Conservation (phyloP, 139 green algal species). For the Micractinium conductrix region DNA sequence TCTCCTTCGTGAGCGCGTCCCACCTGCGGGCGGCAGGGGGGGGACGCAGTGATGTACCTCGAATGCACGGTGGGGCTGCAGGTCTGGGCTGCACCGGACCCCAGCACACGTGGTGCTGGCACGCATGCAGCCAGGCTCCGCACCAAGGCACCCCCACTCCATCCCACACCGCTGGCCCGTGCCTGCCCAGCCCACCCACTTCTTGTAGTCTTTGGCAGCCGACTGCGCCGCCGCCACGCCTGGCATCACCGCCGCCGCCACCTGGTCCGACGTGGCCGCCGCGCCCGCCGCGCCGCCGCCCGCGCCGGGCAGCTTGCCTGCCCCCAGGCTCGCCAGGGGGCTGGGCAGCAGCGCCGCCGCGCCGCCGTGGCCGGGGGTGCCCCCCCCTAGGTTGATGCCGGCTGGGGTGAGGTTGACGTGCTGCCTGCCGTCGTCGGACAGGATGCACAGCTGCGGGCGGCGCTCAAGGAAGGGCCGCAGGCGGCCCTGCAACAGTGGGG, state of each 20-base stretch:
- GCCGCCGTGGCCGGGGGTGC: background rate
- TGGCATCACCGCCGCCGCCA: conserved; percentile 16
- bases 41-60: too few relatives aligned
- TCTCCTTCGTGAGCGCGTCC: conserved; percentile 38
- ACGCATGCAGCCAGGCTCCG: too few relatives aligned
- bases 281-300: background rate
- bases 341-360: background rate
- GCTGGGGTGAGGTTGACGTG: conserved; percentile 20
- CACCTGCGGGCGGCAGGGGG: conserved; percentile 2
- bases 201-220: conserved; percentile 25
- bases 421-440: conserved; percentile 26
- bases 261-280: background rate
- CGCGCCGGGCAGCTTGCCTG: background rate
- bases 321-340: background rate
- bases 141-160: too few relatives aligned
- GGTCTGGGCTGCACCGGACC: too few relatives aligned
- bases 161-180: too few relatives aligned
- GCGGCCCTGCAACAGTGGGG: background rate
- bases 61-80: too few relatives aligned
- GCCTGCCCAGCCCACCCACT: conserved; percentile 3
- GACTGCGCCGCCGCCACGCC: conserved; percentile 16
- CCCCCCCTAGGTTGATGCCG: background rate
- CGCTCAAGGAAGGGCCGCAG: conserved; percentile 23
- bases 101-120: too few relatives aligned
- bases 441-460: conserved; percentile 1